Evolutionary conservation across 371 early-diverging fungal species (phyloP).

Genomic region (Rhizopus microsporus): DNA sequence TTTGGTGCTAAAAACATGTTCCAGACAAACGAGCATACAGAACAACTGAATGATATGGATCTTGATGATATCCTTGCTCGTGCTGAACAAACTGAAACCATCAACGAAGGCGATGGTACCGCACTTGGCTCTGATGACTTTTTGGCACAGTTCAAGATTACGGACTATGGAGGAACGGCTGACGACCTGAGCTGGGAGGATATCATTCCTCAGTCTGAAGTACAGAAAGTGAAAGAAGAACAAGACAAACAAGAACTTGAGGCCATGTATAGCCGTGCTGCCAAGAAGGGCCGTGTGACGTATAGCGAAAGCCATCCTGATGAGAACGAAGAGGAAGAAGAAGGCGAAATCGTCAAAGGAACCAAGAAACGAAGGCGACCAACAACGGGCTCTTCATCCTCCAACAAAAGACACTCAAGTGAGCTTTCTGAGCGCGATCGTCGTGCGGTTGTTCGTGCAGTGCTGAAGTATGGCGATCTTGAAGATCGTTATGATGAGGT

Average conservation of each 20-base stretch:
- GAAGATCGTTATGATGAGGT: conserved; percentile 77
- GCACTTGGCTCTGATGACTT: conserved; percentile 86
- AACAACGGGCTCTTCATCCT: conserved; percentile 6
- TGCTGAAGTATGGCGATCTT: conserved; percentile 84
- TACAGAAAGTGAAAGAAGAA: conserved; percentile 68
- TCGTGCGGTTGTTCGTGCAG: conserved; percentile 74
- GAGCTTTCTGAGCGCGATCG: conserved; percentile 77
- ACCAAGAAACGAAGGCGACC: conserved; percentile 19
- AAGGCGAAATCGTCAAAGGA: conserved; percentile 7
- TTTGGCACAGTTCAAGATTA: conserved; percentile 90
- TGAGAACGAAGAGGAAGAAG: conserved; percentile 37
- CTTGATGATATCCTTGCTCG: conserved; percentile 93
- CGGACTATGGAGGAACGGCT: conserved; percentile 84
- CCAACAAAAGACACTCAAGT: conserved; percentile 11
- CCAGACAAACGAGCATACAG: conserved; percentile 69
- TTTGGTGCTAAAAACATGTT: conserved; percentile 98
- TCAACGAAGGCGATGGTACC: conserved; percentile 65
- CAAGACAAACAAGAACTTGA: conserved; percentile 45
- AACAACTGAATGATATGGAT: conserved; percentile 89
- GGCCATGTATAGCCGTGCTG: conserved; percentile 52
- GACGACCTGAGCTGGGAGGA: conserved; percentile 91
- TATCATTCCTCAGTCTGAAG: conserved; percentile 90
- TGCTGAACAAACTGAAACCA: conserved; percentile 90
- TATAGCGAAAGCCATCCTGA: conserved; percentile 37
- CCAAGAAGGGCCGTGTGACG: conserved; percentile 45